Evolutionary conservation across 2,329 filamentous ascomycete species (phyloP).

Genomic region (Fusarium sp.): DNA sequence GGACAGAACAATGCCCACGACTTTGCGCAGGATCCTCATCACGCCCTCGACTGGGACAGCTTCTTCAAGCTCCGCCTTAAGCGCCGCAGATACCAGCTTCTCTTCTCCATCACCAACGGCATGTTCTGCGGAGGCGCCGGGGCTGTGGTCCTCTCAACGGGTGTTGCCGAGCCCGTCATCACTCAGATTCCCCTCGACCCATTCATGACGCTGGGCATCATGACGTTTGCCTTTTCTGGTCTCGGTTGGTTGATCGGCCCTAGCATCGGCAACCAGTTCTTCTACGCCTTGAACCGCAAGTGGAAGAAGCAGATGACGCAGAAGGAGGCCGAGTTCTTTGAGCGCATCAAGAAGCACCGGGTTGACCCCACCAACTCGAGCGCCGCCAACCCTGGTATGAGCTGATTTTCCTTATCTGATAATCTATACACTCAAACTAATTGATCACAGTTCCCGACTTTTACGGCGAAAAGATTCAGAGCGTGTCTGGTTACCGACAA

Average conservation of each 20-base stretch:
- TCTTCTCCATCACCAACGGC: conserved; percentile 77
- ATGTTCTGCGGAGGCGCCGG: conserved; percentile 71
- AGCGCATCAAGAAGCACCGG: conserved; percentile 89
- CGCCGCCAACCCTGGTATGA: conserved; percentile 81
- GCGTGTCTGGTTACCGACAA: conserved; percentile 88
- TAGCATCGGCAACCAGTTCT: conserved; percentile 81
- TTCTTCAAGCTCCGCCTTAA: conserved; percentile 92
- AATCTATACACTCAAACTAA: conserved; percentile 29
- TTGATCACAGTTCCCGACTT: conserved; percentile 84
- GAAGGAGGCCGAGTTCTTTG: conserved; percentile 96
- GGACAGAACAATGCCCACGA: conserved; percentile 24
- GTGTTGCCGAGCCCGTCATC: conserved; percentile 78
- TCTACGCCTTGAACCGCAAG: conserved; percentile 79
- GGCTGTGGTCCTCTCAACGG: conserved; percentile 74
- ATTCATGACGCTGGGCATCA: conserved; percentile 84
- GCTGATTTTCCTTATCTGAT: not conserved
- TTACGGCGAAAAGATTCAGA: conserved; percentile 98
- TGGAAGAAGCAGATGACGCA: conserved; percentile 79
- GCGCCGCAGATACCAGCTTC: conserved; percentile 84
- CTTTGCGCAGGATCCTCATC: conserved; percentile 25
- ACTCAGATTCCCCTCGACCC: conserved; percentile 86
- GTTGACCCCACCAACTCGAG: conserved; percentile 92
- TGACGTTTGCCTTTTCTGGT: conserved; percentile 81
- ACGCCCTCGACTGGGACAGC: conserved; percentile 82
- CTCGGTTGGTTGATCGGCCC: conserved; percentile 91